These are phyloP conservation scores for Trichoderma endophyticum DNA, from an alignment of 2,329 filamentous ascomycete species.

Conservation along the genomic window DNA sequence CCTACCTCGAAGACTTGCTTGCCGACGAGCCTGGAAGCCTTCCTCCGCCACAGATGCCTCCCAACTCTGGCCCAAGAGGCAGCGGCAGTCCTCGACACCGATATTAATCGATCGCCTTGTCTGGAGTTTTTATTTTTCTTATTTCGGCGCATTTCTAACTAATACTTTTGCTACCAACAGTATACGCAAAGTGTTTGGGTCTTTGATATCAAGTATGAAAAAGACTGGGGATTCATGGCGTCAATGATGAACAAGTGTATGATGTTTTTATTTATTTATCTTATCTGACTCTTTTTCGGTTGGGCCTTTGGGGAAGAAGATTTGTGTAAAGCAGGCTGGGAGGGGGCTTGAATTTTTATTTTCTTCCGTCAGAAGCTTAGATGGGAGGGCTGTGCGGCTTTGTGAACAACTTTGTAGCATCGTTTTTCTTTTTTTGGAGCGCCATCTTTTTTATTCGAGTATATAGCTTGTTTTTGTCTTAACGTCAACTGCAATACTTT, in stretches of 20 bases:
- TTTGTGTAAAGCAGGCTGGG: not conserved
- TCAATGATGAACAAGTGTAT: constrained; percentile 5
- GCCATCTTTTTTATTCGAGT: not conserved
- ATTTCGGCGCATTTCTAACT: not conserved
- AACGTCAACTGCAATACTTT: not conserved
- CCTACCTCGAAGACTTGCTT: constrained; percentile 85
- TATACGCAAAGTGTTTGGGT: not conserved
- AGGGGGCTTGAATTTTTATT: not conserved
- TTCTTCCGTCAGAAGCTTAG: not conserved
- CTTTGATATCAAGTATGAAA: not conserved
- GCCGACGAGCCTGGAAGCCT: constrained; percentile 64
- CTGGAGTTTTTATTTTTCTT: not conserved
- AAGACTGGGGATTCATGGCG: constrained; percentile 1
- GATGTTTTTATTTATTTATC: not conserved
- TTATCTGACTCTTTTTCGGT: not conserved
- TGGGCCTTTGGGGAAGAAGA: not conserved
- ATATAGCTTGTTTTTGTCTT: not conserved
- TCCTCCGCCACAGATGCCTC: constrained; percentile 43
- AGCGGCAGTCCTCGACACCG: constrained; percentile 27
- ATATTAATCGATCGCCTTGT: constrained; percentile 22
- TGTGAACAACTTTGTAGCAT: not conserved
- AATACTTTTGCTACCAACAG: not conserved
- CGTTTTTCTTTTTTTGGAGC: not conserved
- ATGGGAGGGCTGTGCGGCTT: not conserved
- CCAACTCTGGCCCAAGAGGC: constrained; percentile 9